phyloP scores from a whole-genome alignment of 148 eudicot species.

The Nepenthes mirabilis region DNA sequence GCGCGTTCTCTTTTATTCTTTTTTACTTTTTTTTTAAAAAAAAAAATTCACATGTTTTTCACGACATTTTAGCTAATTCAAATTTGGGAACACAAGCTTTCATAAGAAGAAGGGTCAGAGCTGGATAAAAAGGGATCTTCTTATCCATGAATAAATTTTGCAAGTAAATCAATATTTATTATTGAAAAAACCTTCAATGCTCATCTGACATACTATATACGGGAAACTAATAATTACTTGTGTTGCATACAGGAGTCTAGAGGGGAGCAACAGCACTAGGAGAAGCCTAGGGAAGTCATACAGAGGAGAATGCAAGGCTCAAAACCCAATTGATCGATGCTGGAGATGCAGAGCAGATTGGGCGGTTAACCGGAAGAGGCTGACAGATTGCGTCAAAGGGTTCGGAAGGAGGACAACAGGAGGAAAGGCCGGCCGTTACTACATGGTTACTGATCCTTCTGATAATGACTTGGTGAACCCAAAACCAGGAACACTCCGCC shows the following conservation, averaged over 20 bases:
- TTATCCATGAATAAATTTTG: no score
- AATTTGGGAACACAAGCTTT: no score
- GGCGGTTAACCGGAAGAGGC: constrained; percentile 32
- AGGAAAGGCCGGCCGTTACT: constrained; percentile 37
- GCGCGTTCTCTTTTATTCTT: no score
- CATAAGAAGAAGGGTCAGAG: no score
- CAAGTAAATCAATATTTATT: no score
- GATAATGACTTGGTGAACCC: constrained; percentile 41
- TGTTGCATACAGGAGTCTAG: constrained; percentile 9
- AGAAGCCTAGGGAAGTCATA: constrained; percentile 17
- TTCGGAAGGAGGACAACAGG: constrained; percentile 47
- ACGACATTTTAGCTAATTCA: no score
- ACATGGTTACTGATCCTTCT: constrained; percentile 32
- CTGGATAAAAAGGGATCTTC: no score
- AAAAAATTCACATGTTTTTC: no score
- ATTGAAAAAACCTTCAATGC: no score
- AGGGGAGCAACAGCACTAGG: constrained; percentile 26
- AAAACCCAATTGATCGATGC: constrained; percentile 62
- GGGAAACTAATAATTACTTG: neutral
- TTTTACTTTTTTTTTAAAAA: no score
- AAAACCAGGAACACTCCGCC: constrained; percentile 60
- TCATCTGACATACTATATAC: neutral
- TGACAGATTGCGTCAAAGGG: constrained; percentile 44
- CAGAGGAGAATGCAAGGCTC: constrained; percentile 37
- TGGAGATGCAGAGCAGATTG: constrained; percentile 49